Conservation (phyloP, 2,329 filamentous ascomycete species). For the Amauroascus verrucosus region DNA sequence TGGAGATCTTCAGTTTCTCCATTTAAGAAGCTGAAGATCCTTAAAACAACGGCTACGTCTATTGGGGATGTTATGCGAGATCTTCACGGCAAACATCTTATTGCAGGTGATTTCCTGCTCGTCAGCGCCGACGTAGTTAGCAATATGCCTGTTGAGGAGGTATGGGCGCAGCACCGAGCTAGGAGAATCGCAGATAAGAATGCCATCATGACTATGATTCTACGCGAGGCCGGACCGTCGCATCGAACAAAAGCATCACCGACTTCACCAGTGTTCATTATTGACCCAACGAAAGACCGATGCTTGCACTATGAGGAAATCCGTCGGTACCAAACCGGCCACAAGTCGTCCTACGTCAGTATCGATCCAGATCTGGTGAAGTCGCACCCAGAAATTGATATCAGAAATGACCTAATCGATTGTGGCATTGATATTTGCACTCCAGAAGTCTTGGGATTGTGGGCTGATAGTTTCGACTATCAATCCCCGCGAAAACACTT, state of each 20-base stretch:
- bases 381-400: slow-evolving; percentile 62
- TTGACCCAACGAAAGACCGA: slow-evolving; percentile 68
- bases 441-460: slow-evolving; percentile 83
- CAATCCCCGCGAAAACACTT: slow-evolving; percentile 82
- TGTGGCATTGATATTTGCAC: slow-evolving; percentile 96
- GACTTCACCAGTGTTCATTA: slow-evolving; percentile 71
- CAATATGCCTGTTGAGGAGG: slow-evolving; percentile 73
- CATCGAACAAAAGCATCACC: slow-evolving; percentile 70
- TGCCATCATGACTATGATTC: slow-evolving; percentile 93
- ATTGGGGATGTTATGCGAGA: slow-evolving; percentile 92
- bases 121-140: slow-evolving; percentile 89
- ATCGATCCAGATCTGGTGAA: slow-evolving; percentile 73
- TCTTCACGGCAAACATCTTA: slow-evolving; percentile 72
- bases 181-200: slow-evolving; percentile 77
- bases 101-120: slow-evolving; percentile 81
- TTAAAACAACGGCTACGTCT: slow-evolving; percentile 77
- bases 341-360: slow-evolving; percentile 47
- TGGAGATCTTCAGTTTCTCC: slow-evolving; percentile 63
- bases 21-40: slow-evolving; percentile 71
- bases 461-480: slow-evolving; percentile 97
- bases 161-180: slow-evolving; percentile 67
- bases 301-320: slow-evolving; percentile 95
- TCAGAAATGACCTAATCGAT: slow-evolving; percentile 82
- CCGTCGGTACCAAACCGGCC: slow-evolving; percentile 46
- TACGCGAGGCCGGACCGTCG: slow-evolving; percentile 62